These are phyloP conservation scores for Pelargonium australe DNA, from an alignment of 441 rosid genomes.

Conservation along the genomic window DNA sequence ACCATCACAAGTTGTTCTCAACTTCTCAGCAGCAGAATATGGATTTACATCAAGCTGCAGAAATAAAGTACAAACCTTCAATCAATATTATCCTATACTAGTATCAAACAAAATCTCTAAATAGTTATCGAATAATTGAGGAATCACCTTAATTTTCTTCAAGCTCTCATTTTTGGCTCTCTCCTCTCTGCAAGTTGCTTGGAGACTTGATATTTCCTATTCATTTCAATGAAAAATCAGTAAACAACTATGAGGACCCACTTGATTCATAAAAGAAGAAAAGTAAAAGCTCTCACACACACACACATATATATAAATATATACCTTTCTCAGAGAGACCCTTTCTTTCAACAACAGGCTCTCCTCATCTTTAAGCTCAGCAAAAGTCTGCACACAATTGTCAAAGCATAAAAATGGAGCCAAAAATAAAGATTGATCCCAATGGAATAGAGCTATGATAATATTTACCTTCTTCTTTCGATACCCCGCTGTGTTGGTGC, in stretches of 20 bases:
- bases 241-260: neutral
- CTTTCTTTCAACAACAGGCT: constrained; percentile 50
- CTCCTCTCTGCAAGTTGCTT: constrained; percentile 41
- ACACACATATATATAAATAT: neutral
- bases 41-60: constrained; percentile 44
- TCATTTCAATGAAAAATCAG: constrained; percentile 13
- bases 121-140: neutral
- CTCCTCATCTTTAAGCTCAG: constrained; percentile 68
- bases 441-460: too few species aligned
- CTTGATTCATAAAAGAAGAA: neutral
- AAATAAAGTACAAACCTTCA: neutral
- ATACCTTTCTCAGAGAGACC: constrained; percentile 45
- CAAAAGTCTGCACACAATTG: constrained; percentile 50
- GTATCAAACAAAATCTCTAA: neutral
- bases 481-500: constrained; percentile 36
- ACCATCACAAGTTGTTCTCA: constrained; percentile 10
- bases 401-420: neutral
- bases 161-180: constrained; percentile 37
- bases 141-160: constrained; percentile 63
- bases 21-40: constrained; percentile 15
- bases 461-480: constrained; percentile 55
- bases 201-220: constrained; percentile 48
- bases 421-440: too few species aligned
- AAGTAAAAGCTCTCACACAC: neutral
- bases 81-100: neutral